phyloP scores from a whole-genome alignment of 73 alveolate species.

The Paramecium bursaria region DNA sequence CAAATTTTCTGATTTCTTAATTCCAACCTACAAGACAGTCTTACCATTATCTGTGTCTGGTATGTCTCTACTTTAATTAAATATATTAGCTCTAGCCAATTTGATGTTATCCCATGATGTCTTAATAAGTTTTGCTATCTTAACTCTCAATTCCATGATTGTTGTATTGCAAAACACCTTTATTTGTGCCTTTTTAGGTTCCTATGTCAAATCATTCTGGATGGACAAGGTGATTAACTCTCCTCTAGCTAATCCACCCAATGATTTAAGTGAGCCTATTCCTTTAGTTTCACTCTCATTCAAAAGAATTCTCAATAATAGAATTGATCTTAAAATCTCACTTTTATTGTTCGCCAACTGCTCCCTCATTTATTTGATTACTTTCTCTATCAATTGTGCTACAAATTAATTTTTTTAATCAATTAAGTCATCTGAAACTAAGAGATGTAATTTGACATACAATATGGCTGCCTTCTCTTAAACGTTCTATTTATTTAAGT shows the following conservation, averaged over 20 bases:
- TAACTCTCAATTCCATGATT: constrained; percentile 76
- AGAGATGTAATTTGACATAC: constrained; percentile 23
- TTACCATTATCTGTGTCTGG: constrained; percentile 86
- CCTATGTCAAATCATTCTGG: constrained; percentile 65
- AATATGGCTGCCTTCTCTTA: constrained; percentile 27
- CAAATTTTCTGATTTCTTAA: constrained; percentile 52
- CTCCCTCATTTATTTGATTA: constrained; percentile 19
- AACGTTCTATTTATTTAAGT: neutral
- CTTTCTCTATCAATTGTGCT: constrained; percentile 9
- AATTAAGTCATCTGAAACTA: neutral
- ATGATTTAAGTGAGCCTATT: constrained; percentile 82
- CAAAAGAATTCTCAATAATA: constrained; percentile 70
- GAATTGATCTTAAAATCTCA: constrained; percentile 65
- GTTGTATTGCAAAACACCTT: constrained; percentile 78
- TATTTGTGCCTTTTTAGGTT: constrained; percentile 74
- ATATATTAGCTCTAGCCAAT: constrained; percentile 65
- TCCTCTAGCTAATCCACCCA: constrained; percentile 69
- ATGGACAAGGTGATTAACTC: constrained; percentile 69
- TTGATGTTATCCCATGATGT: constrained; percentile 69
- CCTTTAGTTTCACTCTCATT: constrained; percentile 87
- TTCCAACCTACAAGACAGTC: constrained; percentile 79
- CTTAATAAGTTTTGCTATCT: constrained; percentile 61
- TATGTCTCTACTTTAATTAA: constrained; percentile 59
- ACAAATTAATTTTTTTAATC: no score
- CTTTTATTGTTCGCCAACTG: constrained; percentile 47